Evolutionary conservation across 163 green algal genomes (phyloP).

Genomic region (Smithsoniella earleae): DNA sequence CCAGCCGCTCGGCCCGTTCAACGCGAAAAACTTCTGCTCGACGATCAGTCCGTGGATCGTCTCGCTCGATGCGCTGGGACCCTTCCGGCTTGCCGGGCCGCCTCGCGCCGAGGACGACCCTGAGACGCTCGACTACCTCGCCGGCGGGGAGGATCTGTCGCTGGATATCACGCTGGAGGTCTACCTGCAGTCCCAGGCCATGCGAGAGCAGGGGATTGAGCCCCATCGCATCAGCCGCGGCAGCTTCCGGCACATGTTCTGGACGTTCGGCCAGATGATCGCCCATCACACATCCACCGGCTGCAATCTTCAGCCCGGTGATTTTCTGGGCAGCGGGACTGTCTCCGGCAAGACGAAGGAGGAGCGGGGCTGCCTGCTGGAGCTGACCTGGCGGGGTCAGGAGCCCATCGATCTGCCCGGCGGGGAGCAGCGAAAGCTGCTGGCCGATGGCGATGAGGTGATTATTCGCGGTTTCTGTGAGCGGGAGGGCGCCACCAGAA

Average conservation of each 20-base stretch:
- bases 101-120: slow-evolving; percentile 54
- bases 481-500: slow-evolving; percentile 37
- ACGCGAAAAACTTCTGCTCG: slow-evolving; percentile 82
- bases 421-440: slow-evolving; percentile 44
- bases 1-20: slow-evolving; percentile 85
- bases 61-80: slow-evolving; percentile 71
- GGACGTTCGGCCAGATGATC: slow-evolving; percentile 83
- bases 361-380: slow-evolving; percentile 50
- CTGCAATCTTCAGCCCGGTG: slow-evolving; percentile 75
- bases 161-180: slow-evolving; percentile 71
- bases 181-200: slow-evolving; percentile 40
- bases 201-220: not conserved
- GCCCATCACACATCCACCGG: slow-evolving; percentile 81
- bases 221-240: too few species aligned
- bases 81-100: slow-evolving; percentile 51
- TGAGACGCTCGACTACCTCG: slow-evolving; percentile 68
- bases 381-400: slow-evolving; percentile 50
- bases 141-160: slow-evolving; percentile 32
- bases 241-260: slow-evolving; percentile 60
- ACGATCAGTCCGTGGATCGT: slow-evolving; percentile 86
- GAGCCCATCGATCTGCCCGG: slow-evolving; percentile 41
- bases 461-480: slow-evolving; percentile 48
- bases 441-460: slow-evolving; percentile 70
- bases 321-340: slow-evolving; percentile 81
- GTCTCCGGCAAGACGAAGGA: slow-evolving; percentile 41